phyloP scores from a whole-genome alignment of 345 rosid genomes.

The Populus alba region DNA sequence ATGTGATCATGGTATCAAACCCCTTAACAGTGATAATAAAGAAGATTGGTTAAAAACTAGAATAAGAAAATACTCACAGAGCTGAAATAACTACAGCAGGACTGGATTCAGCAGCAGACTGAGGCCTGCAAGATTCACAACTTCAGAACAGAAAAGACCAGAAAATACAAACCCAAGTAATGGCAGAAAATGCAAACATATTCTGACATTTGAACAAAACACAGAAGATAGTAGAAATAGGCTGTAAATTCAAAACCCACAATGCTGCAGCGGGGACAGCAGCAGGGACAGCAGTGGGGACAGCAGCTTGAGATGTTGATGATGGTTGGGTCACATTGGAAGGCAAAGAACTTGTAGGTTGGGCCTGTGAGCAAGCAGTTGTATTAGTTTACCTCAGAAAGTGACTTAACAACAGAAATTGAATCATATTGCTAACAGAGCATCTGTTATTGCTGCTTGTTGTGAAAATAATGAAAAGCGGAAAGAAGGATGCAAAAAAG shows the following conservation, averaged over 20 bases:
- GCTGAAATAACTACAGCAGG: constrained; percentile 14
- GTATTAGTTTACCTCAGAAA: not conserved
- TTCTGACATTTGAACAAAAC: not conserved
- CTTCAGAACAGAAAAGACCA: not conserved
- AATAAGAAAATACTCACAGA: constrained; percentile 13
- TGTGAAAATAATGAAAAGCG: not conserved
- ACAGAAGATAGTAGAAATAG: not conserved
- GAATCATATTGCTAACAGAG: not conserved
- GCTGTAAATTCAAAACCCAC: constrained; percentile 10
- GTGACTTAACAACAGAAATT: not conserved
- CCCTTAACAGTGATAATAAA: not conserved
- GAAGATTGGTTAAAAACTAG: not conserved
- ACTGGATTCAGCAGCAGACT: constrained; percentile 11
- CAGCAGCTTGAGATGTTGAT: constrained; percentile 13
- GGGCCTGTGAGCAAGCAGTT: constrained; percentile 12
- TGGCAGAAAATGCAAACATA: not conserved
- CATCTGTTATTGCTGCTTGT: not conserved
- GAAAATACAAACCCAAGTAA: not conserved
- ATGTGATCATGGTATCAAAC: too few species aligned
- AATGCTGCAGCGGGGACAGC: constrained; percentile 9
- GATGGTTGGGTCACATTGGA: constrained; percentile 7
- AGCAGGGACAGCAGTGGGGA: not conserved
- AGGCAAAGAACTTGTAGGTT: constrained; percentile 14
- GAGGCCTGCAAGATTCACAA: constrained; percentile 9
- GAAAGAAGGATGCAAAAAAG: not conserved